Percentiles rank a stretch among this genome's conserved stretches.
Conservation (phyloP, 129 eudicot genomes). For the Calendula officinalis region DNA sequence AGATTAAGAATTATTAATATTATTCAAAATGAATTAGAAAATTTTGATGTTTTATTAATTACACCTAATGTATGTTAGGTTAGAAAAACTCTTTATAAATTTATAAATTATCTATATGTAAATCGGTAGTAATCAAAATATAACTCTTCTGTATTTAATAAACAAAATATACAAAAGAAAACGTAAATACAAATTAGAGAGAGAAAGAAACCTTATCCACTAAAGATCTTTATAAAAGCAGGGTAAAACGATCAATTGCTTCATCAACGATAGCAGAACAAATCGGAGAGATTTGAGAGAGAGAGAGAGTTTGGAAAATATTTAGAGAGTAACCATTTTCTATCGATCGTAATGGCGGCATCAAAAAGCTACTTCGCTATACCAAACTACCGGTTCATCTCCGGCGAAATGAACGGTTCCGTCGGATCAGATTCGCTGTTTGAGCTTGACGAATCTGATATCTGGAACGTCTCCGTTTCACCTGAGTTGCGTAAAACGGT, state of each 20-base stretch:
- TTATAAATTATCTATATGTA: not conserved
- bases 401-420: constrained; percentile 32
- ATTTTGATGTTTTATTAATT: too few species aligned
- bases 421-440: constrained; percentile 36
- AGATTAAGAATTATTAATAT: too few species aligned
- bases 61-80: too few species aligned
- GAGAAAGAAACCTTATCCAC: constrained; percentile 48
- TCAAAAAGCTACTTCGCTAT: constrained; percentile 52
- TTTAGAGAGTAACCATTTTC: not conserved
- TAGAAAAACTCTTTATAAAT: too few species aligned
- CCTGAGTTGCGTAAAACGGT: constrained; percentile 47
- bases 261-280: constrained; percentile 19
- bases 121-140: too few species aligned
- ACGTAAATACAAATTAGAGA: constrained; percentile 17
- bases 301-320: not conserved
- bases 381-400: constrained; percentile 50
- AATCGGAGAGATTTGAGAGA: constrained; percentile 12
- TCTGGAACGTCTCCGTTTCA: constrained; percentile 61
- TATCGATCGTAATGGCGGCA: constrained; percentile 47
- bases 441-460: constrained; percentile 74
- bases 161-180: not conserved
- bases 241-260: constrained; percentile 9
- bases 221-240: constrained; percentile 48
- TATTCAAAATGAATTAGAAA: too few species aligned
- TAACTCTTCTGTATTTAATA: not conserved